These are phyloP conservation scores for Ceratocystis cubensis DNA, from an alignment of 2,329 filamentous ascomycete genomes.

Conservation along the genomic window DNA sequence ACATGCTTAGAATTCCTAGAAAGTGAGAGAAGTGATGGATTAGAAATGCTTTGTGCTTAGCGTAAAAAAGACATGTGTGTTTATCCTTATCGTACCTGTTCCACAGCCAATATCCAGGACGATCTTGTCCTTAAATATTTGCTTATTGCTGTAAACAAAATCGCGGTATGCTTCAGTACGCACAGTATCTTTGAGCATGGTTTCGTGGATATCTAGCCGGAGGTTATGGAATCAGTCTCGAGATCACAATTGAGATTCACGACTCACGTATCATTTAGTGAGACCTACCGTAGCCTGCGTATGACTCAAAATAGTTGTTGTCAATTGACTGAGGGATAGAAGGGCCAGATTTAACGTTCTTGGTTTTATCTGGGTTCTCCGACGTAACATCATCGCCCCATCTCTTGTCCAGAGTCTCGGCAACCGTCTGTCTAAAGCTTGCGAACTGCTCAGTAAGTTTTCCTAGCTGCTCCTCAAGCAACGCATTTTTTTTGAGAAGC, in stretches of 20 bases:
- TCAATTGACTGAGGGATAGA: conserved; percentile 29
- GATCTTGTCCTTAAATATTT: conserved; percentile 71
- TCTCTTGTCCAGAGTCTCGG: conserved; percentile 53
- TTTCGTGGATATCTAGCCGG: conserved; percentile 75
- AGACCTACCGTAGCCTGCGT: conserved; percentile 44
- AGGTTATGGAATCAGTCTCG: background rate
- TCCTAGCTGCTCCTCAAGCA: conserved; percentile 39
- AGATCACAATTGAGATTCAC: background rate
- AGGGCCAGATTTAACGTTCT: conserved; percentile 23
- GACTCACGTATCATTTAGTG: too few species aligned
- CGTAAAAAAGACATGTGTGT: background rate
- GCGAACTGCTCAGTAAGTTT: conserved; percentile 55
- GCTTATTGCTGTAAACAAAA: conserved; percentile 86
- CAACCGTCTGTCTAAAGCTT: conserved; percentile 52
- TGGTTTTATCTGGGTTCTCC: conserved; percentile 30
- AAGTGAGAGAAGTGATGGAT: background rate
- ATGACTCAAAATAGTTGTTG: conserved; percentile 49
- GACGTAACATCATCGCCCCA: conserved; percentile 40
- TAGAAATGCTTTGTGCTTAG: background rate
- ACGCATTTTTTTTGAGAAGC: conserved; percentile 26
- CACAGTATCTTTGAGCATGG: conserved; percentile 83
- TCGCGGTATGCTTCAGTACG: conserved; percentile 87
- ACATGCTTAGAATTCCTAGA: conserved; percentile 76
- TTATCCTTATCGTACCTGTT: conserved; percentile 34
- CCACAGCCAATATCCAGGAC: conserved; percentile 87